These are phyloP conservation scores for Metschnikowia peoriensis DNA, from an alignment of 805 yeast species.

Conservation along the genomic window DNA sequence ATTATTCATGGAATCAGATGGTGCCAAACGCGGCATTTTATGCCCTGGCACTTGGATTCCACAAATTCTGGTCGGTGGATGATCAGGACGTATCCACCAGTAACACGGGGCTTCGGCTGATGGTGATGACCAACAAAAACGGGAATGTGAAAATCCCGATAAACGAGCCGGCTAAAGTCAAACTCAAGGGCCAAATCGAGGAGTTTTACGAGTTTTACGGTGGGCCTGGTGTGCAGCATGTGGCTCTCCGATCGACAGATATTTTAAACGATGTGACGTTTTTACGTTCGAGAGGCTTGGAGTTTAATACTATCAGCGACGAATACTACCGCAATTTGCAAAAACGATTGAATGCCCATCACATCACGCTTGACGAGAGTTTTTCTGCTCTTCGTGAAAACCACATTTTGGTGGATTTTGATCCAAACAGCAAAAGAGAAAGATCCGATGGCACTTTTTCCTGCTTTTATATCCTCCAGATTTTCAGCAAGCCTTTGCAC, in stretches of 20 bases:
- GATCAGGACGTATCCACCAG: constrained; percentile 71
- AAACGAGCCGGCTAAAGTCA: constrained; percentile 77
- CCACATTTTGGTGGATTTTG: constrained; percentile 73
- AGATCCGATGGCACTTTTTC: constrained; percentile 11
- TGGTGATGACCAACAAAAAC: constrained; percentile 71
- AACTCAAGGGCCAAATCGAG: constrained; percentile 71
- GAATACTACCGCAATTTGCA: constrained; percentile 55
- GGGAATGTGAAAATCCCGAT: constrained; percentile 75
- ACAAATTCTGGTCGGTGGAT: constrained; percentile 81
- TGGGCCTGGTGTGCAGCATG: constrained; percentile 85
- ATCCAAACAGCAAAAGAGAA: constrained; percentile 42
- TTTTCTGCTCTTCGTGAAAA: constrained; percentile 47
- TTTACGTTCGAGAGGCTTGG: constrained; percentile 62
- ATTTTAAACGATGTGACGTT: constrained; percentile 55
- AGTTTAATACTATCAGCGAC: constrained; percentile 61
- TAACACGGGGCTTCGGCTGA: constrained; percentile 65
- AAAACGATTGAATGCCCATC: constrained; percentile 43
- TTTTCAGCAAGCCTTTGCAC: constrained; percentile 72
- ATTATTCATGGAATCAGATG: constrained; percentile 70
- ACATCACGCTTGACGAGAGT: constrained; percentile 49
- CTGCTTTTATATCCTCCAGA: constrained; percentile 72
- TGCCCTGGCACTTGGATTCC: constrained; percentile 65
- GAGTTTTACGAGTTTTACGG: constrained; percentile 72
- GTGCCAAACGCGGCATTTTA: constrained; percentile 56
- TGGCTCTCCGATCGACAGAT: constrained; percentile 65